A percentile compares a stretch with the other conserved stretches of the same genome.
Evolutionary conservation across 2,329 filamentous ascomycete genomes (phyloP).

Genomic region (Thelonectria discophora): DNA sequence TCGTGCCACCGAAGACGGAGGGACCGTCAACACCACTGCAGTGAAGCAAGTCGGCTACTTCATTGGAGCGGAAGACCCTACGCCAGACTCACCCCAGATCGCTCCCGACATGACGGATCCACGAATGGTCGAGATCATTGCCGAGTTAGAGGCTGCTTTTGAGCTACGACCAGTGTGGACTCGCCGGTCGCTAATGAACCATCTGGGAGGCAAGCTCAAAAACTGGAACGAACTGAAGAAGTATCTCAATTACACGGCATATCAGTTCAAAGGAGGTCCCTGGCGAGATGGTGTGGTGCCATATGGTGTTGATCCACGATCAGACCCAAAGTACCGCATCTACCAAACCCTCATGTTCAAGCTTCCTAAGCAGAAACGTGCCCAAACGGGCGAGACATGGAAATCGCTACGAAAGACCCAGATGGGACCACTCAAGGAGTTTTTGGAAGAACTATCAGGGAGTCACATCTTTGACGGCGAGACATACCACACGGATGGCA

Average conservation of each 20-base stretch:
- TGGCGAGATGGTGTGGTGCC: conserved; percentile 89
- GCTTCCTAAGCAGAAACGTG: conserved; percentile 63
- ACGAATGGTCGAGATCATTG: conserved; percentile 71
- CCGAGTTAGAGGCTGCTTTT: conserved; percentile 71
- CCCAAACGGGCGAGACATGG: conserved; percentile 58
- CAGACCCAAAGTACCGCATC: conserved; percentile 75
- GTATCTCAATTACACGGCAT: conserved; percentile 84
- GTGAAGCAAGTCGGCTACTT: conserved; percentile 69
- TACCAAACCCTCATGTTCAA: conserved; percentile 95
- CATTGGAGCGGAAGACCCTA: conserved; percentile 68
- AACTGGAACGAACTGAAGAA: conserved; percentile 72
- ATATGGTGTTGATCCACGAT: conserved; percentile 87
- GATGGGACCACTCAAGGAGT: conserved; percentile 51
- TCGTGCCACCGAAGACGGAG: conserved; percentile 65
- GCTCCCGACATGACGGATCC: conserved; percentile 68
- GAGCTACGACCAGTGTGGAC: conserved; percentile 85
- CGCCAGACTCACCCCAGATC: conserved; percentile 67
- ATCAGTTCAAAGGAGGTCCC: conserved; percentile 91
- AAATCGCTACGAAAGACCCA: conserved; percentile 56
- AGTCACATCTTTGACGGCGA: conserved; percentile 87
- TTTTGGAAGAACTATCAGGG: conserved; percentile 51
- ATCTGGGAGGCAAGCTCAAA: conserved; percentile 62
- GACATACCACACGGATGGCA: conserved; percentile 78
- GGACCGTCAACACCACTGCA: conserved; percentile 66
- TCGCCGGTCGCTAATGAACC: conserved; percentile 80